Evolutionary conservation across 106 monocot species (phyloP).

Genomic region (Dioscorea zingiberensis): DNA sequence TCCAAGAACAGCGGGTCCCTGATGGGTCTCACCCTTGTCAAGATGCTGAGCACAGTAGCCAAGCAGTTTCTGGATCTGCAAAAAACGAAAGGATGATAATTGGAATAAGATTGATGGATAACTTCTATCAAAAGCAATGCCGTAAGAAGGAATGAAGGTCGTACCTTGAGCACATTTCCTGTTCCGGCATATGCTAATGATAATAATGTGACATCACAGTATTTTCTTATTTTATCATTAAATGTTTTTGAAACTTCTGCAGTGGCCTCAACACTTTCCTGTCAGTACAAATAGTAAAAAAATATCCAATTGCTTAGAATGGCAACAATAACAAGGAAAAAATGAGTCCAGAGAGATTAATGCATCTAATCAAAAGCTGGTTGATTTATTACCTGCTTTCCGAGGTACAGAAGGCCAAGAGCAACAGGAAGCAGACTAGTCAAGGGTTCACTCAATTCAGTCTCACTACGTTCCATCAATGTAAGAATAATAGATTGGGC

Average conservation of each 20-base stretch:
- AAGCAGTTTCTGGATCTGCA: slow-evolving; percentile 92
- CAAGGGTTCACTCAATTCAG: slow-evolving; percentile 76
- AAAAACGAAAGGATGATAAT: neutral
- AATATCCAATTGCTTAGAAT: neutral
- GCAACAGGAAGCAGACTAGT: slow-evolving; percentile 91
- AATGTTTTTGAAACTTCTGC: slow-evolving; percentile 94
- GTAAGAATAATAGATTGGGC: slow-evolving; percentile 85
- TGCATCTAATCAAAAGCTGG: neutral
- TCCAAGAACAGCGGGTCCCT: slow-evolving; percentile 96
- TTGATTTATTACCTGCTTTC: slow-evolving; percentile 71
- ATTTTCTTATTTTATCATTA: slow-evolving; percentile 91
- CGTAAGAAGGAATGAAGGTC: neutral
- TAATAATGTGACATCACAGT: slow-evolving; percentile 89
- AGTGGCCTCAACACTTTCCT: slow-evolving; percentile 97
- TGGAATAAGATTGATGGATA: neutral
- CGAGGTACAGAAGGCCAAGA: slow-evolving; percentile 96
- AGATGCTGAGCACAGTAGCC: slow-evolving; percentile 91
- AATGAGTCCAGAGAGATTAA: neutral
- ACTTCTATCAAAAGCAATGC: neutral
- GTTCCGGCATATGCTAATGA: slow-evolving; percentile 98
- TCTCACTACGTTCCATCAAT: slow-evolving; percentile 87
- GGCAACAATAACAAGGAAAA: neutral
- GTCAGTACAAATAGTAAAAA: neutral
- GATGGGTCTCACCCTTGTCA: slow-evolving; percentile 90
- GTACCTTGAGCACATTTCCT: slow-evolving; percentile 96